Evolutionary conservation across 2,329 filamentous ascomycete genomes (phyloP), one percentile per base, ranked within the genome.

Genomic region (Colletotrichum spinosum): DNA sequence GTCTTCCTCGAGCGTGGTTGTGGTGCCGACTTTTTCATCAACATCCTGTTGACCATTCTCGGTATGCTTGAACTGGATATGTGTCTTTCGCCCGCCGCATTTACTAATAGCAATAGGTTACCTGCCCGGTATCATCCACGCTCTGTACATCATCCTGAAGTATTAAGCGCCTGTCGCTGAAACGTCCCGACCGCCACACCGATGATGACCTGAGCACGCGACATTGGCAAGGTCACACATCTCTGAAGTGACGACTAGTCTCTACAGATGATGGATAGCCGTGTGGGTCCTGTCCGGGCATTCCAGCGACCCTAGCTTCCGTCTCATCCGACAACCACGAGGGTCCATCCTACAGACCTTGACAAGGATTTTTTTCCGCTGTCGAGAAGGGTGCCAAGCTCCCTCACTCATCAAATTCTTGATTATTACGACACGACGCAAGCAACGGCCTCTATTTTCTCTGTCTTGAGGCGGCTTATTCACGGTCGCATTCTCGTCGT

Each of bases 1-100:
- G 94, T 97, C 78, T 96, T 97, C 87, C 92, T 97, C 72, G 94
- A 97, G 90, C 89, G 91, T 72, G 94, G 94, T 74, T 97, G 94
- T 83, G 90, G 90, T 77, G 88, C 90, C 71, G 92, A 97, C 78
- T 84, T 97, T 75, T 84, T 95, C 80, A 97, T 97, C 88, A 97
- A 97, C 90, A 92, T 97, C 80, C 86, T 94, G 75, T 83, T 97
- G 81, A 97, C 93, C 72, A 88, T 93, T 72, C 84, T 93, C 72
- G 84, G 83, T 85, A 82, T 70, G 81, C 57, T 48, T 9, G 53
- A 61, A 46, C 39, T 42, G 25, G 25, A 25, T 25, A 25, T 4
- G 25, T 45, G 46, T 33, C 46, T 59, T 39, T 60, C 50, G 37
- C 1, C 2, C 4, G 11, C 8, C 34, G n/a, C 25, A 33, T 11